Conservation (phyloP, 2,329 filamentous ascomycete genomes). For the Epichloe hybrida region DNA sequence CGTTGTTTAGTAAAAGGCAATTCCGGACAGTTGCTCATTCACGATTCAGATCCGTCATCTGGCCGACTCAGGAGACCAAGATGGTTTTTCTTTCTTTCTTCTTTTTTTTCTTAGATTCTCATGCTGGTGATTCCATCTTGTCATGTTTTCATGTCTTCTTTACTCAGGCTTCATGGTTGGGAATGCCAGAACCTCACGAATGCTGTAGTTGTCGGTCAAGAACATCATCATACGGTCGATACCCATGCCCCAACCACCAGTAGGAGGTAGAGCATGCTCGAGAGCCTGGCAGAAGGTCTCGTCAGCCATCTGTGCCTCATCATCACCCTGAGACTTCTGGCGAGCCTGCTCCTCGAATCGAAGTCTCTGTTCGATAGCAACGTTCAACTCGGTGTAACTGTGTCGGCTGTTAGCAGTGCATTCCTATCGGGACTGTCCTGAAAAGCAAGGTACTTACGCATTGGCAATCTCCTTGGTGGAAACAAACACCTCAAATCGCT, state of each 20-base stretch:
- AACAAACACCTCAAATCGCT: conserved; percentile 95
- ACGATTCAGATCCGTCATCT: too few relatives aligned
- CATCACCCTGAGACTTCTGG: conserved; percentile 93
- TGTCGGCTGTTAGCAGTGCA: not conserved
- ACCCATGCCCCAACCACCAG: conserved; percentile 92
- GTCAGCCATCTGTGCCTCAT: conserved; percentile 91
- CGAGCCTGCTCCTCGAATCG: conserved; percentile 80
- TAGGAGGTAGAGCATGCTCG: conserved; percentile 84
- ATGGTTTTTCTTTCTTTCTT: not conserved
- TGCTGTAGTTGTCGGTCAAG: conserved; percentile 83
- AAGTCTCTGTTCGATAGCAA: conserved; percentile 85
- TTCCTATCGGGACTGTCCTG: too few relatives aligned
- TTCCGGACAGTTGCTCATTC: too few relatives aligned
- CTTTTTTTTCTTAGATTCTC: not conserved
- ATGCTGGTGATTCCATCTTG: not conserved
- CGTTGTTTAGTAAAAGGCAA: too few relatives aligned
- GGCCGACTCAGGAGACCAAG: too few relatives aligned
- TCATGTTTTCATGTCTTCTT: too few relatives aligned
- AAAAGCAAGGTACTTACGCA: conserved; percentile 31
- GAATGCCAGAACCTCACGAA: conserved; percentile 93
- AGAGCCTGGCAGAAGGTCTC: conserved; percentile 88
- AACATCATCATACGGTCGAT: conserved; percentile 94
- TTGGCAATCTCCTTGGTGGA: conserved; percentile 71
- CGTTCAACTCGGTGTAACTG: conserved; percentile 77
- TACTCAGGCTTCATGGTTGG: conserved; percentile 75